Evolutionary conservation across 305 asterid genomes (phyloP).

Genomic region (Euphrasia arctica): DNA sequence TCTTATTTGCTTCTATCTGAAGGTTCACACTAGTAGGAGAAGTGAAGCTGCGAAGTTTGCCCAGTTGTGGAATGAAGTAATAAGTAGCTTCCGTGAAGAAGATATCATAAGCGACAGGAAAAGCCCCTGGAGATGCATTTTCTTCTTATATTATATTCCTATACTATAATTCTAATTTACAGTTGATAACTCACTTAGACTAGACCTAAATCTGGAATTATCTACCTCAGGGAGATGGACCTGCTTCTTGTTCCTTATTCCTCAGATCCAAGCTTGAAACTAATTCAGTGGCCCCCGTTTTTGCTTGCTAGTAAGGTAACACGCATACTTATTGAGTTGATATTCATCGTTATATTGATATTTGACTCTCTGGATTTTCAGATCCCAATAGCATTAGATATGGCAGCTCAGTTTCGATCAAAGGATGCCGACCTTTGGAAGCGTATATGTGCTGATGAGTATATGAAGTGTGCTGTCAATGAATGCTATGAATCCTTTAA

Average conservation of each 20-base stretch:
- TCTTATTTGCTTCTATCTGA: constrained; percentile 26
- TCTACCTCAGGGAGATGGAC: constrained; percentile 85
- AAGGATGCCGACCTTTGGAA: constrained; percentile 87
- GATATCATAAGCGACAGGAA: constrained; percentile 86
- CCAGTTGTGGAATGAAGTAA: constrained; percentile 87
- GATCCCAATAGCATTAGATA: constrained; percentile 85
- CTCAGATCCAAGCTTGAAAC: constrained; percentile 66
- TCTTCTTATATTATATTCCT: constrained; percentile 19
- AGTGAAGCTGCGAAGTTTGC: constrained; percentile 85
- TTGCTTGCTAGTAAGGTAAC: constrained; percentile 85
- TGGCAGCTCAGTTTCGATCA: constrained; percentile 77
- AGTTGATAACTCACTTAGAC: constrained; percentile 8
- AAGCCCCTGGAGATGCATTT: constrained; percentile 33
- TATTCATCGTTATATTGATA: constrained; percentile 24
- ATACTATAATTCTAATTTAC: constrained; percentile 4
- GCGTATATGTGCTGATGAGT: constrained; percentile 79
- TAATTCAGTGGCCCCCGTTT: constrained; percentile 92
- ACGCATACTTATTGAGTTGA: constrained; percentile 25
- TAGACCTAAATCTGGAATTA: constrained; percentile 31
- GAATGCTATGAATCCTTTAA: constrained; percentile 88
- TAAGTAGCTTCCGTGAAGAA: constrained; percentile 90
- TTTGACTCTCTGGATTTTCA: constrained; percentile 38
- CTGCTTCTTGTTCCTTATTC: constrained; percentile 85
- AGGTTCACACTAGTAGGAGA: constrained; percentile 68
- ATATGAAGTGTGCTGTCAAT: constrained; percentile 78